Base-by-base conservation (phyloP, 1,284 basidiomycete species). In the Tilletia setariae region DNA sequence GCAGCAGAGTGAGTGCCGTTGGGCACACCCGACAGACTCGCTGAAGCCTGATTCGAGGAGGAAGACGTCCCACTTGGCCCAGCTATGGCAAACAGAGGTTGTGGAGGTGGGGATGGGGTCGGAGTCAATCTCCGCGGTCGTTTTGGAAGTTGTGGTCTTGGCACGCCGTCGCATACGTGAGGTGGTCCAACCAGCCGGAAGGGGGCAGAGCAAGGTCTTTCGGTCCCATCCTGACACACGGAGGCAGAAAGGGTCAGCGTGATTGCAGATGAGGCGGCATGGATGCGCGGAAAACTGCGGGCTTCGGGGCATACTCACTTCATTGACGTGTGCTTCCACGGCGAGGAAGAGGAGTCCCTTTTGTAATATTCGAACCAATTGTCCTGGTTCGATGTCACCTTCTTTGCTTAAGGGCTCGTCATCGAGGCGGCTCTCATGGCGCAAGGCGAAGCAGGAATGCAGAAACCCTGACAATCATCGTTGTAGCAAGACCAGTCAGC, bases 341-440 rank as follows among this genome's bases (percentile, higher is more conserved):
- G 77, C 75, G 8, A 74, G 69, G 65, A 81, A 82, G 49, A 82
- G 69, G 23, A 81, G 74, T 0, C 81, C 81, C 47, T 80, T 80
- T 63, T 80, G 77, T 16, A 82, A 68, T 49, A 75, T 74, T 30
- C 73, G 69, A 19, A 82, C 67, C 8, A 82, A 72, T 64, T 76
- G 74, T 1, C 79, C 80, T 4, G 81, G 81, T 64, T 80, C 75
- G 51, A 82, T 70, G 63, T 80, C 65, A 44, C 80, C 78, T 59
- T 80, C 74, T 49, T 74, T 74, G 21, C 77, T 77, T 15, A 78
- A 68, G 1, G 81, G 79, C 25, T 74, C 69, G 62, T 81, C 79
- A 43, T 82, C 81, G 2, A 82, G 69, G 1, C 81, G 73, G 1
- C 76, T 73, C 64, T 82, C 81, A 64, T 82, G 79, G 40, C 81